A percentile compares a stretch with the other conserved stretches of the same genome.
phyloP scores from a whole-genome alignment of 495 filamentous ascomycete species.

The Aspergillus saccharolyticus region DNA sequence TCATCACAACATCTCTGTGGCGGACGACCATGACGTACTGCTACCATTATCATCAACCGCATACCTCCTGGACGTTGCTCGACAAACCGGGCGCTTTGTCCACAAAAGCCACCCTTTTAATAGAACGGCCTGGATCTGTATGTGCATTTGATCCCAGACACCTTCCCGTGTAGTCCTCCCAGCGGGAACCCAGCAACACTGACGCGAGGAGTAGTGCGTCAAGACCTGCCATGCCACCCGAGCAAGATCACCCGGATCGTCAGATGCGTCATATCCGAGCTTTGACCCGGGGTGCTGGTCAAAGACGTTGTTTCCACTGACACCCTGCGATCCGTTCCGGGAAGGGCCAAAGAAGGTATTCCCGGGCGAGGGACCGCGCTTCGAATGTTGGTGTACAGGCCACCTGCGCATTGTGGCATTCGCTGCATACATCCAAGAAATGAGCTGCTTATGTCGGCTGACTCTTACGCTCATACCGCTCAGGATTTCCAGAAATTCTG shows the following conservation, averaged over 20 bases:
- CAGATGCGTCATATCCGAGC: background rate
- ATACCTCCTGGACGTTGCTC: background rate
- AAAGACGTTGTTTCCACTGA: background rate
- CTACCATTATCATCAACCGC: background rate
- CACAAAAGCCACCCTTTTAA: background rate
- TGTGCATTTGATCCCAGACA: background rate
- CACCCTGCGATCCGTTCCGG: background rate
- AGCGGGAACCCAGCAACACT: background rate
- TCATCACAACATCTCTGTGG: background rate
- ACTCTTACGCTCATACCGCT: background rate
- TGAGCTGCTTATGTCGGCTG: background rate
- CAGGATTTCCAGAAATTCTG: background rate
- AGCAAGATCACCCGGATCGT: background rate
- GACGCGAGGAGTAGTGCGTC: background rate
- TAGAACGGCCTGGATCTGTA: background rate
- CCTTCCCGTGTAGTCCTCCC: background rate
- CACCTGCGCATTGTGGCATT: background rate
- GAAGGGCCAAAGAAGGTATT: background rate
- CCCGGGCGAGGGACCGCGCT: background rate
- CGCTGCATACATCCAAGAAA: background rate
- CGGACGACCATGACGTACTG: background rate
- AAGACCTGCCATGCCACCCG: background rate
- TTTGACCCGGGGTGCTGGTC: background rate
- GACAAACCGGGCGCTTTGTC: background rate
- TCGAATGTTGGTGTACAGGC: too few species aligned